phyloP scores from a whole-genome alignment of 768 basidiomycete genomes.

The Harrya chromipes region DNA sequence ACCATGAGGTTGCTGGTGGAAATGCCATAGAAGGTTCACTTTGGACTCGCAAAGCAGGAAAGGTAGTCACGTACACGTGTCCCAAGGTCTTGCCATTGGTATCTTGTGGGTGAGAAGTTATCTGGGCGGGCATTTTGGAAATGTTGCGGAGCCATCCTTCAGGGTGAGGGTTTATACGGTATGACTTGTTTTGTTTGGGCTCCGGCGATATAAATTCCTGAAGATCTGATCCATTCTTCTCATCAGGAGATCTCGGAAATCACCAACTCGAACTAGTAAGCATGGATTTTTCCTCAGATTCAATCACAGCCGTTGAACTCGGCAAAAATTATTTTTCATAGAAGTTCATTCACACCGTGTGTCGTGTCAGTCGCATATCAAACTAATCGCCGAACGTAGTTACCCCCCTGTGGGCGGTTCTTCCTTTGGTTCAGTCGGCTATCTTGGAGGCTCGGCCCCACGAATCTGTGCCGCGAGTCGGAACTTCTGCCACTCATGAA shows the following conservation, averaged over 20 bases:
- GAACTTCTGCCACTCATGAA: too few species aligned
- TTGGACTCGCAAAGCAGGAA: not conserved
- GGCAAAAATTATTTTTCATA: not conserved
- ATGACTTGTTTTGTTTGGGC: too few species aligned
- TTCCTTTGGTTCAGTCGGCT: slow-evolving; percentile 2
- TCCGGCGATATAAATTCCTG: too few species aligned
- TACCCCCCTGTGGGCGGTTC: not conserved
- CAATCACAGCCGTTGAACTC: slow-evolving; percentile 13
- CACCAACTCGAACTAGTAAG: too few species aligned
- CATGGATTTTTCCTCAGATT: too few species aligned
- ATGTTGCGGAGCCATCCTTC: slow-evolving; percentile 10
- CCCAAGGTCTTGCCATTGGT: slow-evolving; percentile 47
- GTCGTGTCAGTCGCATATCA: not conserved
- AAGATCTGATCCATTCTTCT: too few species aligned
- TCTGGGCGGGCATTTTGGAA: slow-evolving; percentile 47
- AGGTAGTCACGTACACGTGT: slow-evolving; percentile 58
- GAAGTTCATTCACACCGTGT: slow-evolving; percentile 6
- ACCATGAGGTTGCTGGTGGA: slow-evolving; percentile 32
- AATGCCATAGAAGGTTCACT: not conserved
- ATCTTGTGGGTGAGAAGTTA: slow-evolving; percentile 37
- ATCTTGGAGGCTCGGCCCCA: slow-evolving; percentile 6
- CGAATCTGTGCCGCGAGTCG: not conserved
- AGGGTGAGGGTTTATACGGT: slow-evolving; percentile 10
- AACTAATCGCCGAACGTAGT: slow-evolving; percentile 14
- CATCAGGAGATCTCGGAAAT: too few species aligned